phyloP scores from a whole-genome alignment of 805 yeast species.

The Candida easanensis region DNA sequence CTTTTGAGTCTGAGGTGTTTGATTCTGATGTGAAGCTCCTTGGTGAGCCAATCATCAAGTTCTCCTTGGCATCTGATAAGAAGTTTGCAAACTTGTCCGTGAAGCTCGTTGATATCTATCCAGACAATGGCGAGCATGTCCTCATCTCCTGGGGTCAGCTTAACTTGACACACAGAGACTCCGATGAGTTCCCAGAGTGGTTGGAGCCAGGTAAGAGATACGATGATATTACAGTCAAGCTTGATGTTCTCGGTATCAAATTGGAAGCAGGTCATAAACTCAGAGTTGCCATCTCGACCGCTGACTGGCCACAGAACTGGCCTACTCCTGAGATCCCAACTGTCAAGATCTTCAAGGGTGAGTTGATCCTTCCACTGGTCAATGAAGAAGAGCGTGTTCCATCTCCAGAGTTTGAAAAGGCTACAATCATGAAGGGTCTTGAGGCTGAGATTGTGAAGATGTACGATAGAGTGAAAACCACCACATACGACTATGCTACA shows the following conservation, averaged over 20 bases:
- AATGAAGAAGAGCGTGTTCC: constrained; percentile 14
- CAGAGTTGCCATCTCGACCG: constrained; percentile 40
- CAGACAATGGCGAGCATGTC: constrained; percentile 30
- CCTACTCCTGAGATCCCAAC: constrained; percentile 41
- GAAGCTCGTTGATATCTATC: constrained; percentile 39
- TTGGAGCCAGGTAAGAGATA: constrained; percentile 33
- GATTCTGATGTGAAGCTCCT: constrained; percentile 28
- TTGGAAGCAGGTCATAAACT: constrained; percentile 36
- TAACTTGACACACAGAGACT: constrained; percentile 39
- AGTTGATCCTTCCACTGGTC: constrained; percentile 31
- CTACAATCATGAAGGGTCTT: constrained; percentile 29
- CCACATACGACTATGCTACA: constrained; percentile 19
- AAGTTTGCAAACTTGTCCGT: constrained; percentile 38
- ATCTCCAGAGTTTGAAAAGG: constrained; percentile 31
- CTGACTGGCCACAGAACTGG: constrained; percentile 50
- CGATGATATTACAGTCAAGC: constrained; percentile 32
- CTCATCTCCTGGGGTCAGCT: constrained; percentile 46
- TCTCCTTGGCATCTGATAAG: constrained; percentile 35
- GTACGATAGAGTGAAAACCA: constrained; percentile 24
- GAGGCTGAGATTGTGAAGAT: constrained; percentile 22
- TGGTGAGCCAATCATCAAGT: constrained; percentile 37
- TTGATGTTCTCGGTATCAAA: constrained; percentile 41
- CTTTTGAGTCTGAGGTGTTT: constrained; percentile 33
- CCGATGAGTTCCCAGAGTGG: constrained; percentile 39
- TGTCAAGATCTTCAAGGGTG: constrained; percentile 32